Evolutionary conservation across 78 protist genomes (phyloP).

Genomic region (Blattamonas nauphoetae): DNA sequence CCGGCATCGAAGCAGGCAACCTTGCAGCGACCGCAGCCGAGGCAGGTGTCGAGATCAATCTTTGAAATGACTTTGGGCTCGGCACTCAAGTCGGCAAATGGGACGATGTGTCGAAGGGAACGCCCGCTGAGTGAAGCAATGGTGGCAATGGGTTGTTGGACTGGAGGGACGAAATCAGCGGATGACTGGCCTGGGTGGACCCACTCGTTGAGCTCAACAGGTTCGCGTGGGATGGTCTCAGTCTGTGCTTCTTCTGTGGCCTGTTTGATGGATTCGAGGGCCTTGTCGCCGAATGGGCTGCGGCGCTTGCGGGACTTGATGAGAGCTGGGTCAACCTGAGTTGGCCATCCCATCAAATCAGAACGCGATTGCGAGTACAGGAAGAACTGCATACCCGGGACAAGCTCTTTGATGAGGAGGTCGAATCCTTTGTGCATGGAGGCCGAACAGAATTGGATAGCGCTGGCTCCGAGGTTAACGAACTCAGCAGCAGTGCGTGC

Average conservation of each 20-base stretch:
- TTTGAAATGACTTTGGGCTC: background rate
- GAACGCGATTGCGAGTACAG: background rate
- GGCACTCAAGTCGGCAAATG: background rate
- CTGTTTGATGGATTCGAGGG: background rate
- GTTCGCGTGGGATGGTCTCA: background rate
- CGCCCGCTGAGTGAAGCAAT: background rate
- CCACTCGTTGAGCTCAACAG: background rate
- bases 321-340: background rate
- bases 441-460: conserved; percentile 18
- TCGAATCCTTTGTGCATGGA: conserved; percentile 1
- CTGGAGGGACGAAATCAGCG: background rate
- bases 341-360: conserved; percentile 5
- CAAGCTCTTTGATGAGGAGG: background rate
- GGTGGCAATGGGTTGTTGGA: background rate
- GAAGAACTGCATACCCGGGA: background rate
- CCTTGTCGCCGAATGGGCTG: background rate
- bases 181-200: background rate
- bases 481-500: background rate
- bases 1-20: conserved; percentile 21
- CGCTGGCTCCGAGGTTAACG: conserved; percentile 9
- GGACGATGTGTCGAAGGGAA: background rate
- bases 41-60: conserved; percentile 6
- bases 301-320: background rate
- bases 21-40: conserved; percentile 8
- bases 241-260: too few species aligned